Evolutionary conservation across 345 rosid species (phyloP).

Genomic region (Clausena lansium): DNA sequence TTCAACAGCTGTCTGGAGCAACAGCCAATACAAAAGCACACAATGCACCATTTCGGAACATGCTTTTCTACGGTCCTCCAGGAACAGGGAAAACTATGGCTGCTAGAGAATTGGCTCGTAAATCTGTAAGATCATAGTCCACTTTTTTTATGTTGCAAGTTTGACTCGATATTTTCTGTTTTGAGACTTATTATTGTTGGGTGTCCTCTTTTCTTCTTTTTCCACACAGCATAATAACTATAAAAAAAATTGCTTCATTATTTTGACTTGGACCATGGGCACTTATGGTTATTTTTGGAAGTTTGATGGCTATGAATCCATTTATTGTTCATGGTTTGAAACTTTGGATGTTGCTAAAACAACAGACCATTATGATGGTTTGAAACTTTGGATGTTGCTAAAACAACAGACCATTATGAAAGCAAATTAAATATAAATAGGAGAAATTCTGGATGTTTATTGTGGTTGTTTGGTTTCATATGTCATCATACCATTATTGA

Average conservation of each 20-base stretch:
- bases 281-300: background rate
- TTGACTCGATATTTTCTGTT: background rate
- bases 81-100: constrained; percentile 99
- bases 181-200: background rate
- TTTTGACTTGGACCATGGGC: background rate
- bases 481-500: background rate
- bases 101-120: constrained; percentile 84
- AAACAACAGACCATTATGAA: background rate
- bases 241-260: background rate
- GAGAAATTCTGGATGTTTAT: background rate
- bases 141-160: background rate
- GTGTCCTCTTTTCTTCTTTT: background rate
- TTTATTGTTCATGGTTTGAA: background rate
- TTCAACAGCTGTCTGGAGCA: constrained; percentile 77
- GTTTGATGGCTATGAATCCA: background rate
- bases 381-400: background rate
- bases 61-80: constrained; percentile 98
- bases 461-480: background rate
- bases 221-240: background rate
- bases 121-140: constrained; percentile 64
- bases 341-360: background rate
- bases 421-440: background rate
- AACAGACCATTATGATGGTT: background rate
- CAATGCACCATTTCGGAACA: constrained; percentile 90
- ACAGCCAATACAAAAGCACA: constrained; percentile 97